phyloP scores from a whole-genome alignment of 306 rosid genomes.

The Arachis hypogaea region DNA sequence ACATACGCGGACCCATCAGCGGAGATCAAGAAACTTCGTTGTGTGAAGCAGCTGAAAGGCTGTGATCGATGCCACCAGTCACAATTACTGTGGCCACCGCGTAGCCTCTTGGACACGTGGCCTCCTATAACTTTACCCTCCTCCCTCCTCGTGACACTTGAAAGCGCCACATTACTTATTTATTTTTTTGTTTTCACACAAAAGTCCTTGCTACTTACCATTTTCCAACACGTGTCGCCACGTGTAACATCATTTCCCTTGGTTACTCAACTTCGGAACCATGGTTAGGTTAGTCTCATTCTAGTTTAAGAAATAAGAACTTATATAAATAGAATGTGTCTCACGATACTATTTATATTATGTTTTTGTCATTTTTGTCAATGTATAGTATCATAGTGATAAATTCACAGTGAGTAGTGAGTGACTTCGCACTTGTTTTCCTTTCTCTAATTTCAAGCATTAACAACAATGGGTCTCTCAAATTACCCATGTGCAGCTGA shows the following conservation, averaged over 20 bases:
- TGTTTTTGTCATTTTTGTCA: too few relatives aligned
- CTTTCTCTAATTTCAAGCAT: neutral
- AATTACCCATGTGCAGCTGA: conserved; percentile 60
- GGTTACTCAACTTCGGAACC: conserved; percentile 30
- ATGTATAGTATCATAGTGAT: too few relatives aligned
- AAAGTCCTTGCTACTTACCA: neutral
- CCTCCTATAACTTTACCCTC: conserved; percentile 27
- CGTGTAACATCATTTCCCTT: conserved; percentile 37
- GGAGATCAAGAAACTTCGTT: conserved; percentile 53
- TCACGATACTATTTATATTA: neutral
- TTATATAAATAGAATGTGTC: neutral
- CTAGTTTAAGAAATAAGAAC: conserved; percentile 35
- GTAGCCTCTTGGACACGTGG: conserved; percentile 50
- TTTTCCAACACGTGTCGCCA: conserved; percentile 58
- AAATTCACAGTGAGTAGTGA: too few relatives aligned
- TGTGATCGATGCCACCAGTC: conserved; percentile 40
- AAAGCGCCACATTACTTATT: neutral
- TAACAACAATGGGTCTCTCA: conserved; percentile 61
- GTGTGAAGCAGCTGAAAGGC: conserved; percentile 17
- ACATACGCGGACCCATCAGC: conserved; percentile 11
- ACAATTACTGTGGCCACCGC: conserved; percentile 45
- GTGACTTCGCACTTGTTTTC: too few relatives aligned
- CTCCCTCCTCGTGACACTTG: conserved; percentile 33
- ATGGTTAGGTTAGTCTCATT: conserved; percentile 27
- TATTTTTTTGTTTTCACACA: neutral